Evolutionary conservation across 2,329 filamentous ascomycete genomes (phyloP).

Genomic region (Myrmaecium sp.): DNA sequence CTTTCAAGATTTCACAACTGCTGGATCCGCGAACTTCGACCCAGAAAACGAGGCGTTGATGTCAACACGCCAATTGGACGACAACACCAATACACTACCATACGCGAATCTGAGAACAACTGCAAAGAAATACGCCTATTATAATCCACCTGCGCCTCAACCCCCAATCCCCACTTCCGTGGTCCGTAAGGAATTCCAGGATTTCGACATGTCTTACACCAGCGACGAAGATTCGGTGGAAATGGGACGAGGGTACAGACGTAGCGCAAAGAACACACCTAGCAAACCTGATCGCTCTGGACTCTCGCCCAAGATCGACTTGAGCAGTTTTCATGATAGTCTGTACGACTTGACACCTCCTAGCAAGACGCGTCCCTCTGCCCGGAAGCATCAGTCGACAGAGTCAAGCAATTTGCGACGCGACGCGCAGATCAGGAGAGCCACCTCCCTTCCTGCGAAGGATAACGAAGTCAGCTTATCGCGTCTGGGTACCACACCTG

Average conservation of each 20-base stretch:
- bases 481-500: conserved; percentile 19
- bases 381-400: conserved; percentile 16
- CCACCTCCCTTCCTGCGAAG: conserved; percentile 19
- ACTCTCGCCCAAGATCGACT: conserved; percentile 33
- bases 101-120: too few relatives aligned
- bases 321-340: conserved; percentile 32
- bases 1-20: too few relatives aligned
- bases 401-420: conserved; percentile 22
- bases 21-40: too few relatives aligned
- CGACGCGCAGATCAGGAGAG: conserved; percentile 28
- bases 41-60: too few relatives aligned
- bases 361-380: conserved; percentile 12
- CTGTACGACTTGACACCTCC: conserved; percentile 31
- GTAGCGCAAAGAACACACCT: conserved; percentile 19
- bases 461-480: conserved; percentile 21
- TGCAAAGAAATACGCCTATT: conserved; percentile 20
- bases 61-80: too few relatives aligned
- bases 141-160: conserved; percentile 19
- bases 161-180: conserved; percentile 19
- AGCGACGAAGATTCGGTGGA: conserved; percentile 31
- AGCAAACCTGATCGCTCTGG: conserved; percentile 23
- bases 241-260: conserved; percentile 33
- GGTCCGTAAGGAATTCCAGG: conserved; percentile 21
- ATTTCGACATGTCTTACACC: conserved; percentile 19
- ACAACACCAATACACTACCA: too few relatives aligned